Percentiles rank a stretch among this genome's conserved stretches.
These are phyloP conservation scores for Thalassia testudinum DNA, from an alignment of 116 monocot species.

Conservation along the genomic window DNA sequence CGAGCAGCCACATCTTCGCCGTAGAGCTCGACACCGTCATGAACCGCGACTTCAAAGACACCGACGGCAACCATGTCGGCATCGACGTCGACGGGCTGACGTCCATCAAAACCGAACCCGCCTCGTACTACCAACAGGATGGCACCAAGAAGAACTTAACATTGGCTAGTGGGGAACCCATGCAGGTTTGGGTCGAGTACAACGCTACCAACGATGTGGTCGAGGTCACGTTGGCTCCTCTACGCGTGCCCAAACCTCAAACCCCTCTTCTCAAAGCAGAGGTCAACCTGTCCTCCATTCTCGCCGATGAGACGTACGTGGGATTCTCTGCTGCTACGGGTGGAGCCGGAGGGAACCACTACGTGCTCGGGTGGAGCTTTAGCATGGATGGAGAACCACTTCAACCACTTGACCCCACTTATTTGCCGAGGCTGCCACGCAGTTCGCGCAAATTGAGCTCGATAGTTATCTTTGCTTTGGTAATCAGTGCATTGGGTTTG, in stretches of 20 bases:
- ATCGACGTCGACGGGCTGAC: slow-evolving; percentile 44
- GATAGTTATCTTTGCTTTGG: background rate
- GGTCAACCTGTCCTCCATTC: slow-evolving; percentile 38
- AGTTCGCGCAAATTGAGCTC: background rate
- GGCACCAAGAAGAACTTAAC: slow-evolving; percentile 13
- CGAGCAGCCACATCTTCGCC: slow-evolving; percentile 50
- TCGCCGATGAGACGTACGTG: slow-evolving; percentile 29
- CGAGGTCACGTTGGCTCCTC: slow-evolving; percentile 26
- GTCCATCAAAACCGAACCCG: slow-evolving; percentile 25
- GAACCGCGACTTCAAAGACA: slow-evolving; percentile 60
- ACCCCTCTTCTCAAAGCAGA: slow-evolving; percentile 24
- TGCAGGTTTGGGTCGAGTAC: slow-evolving; percentile 71
- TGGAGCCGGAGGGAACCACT: slow-evolving; percentile 5
- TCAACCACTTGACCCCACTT: slow-evolving; percentile 19
- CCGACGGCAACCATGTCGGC: slow-evolving; percentile 81
- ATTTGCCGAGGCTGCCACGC: slow-evolving; percentile 21
- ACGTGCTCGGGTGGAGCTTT: slow-evolving; percentile 21
- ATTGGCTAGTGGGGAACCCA: slow-evolving; percentile 30
- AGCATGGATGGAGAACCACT: slow-evolving; percentile 9
- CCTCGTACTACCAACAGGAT: slow-evolving; percentile 22
- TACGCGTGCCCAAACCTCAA: slow-evolving; percentile 24
- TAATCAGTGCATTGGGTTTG: background rate
- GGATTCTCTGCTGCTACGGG: slow-evolving; percentile 17
- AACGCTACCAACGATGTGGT: slow-evolving; percentile 26
- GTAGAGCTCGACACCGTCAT: slow-evolving; percentile 77